Evolutionary conservation across 2,329 filamentous ascomycete genomes (phyloP), one percentile per base, ranked within the genome.

Genomic region (Trichoderma semiorbis): DNA sequence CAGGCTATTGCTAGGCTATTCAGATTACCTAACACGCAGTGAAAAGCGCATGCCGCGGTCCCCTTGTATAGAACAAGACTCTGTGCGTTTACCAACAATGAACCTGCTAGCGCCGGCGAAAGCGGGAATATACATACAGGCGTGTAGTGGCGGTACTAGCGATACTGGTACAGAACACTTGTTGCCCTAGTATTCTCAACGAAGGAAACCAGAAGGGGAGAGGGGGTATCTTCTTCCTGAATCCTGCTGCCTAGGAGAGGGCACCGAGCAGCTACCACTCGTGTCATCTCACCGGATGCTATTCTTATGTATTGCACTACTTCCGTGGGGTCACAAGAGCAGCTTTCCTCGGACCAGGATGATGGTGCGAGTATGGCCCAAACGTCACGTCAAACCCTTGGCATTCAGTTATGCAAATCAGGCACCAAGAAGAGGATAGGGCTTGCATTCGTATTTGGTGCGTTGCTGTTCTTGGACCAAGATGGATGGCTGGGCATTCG

Each of bases 381-480:
- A 34, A 68, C n/a, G 36, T 53, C 62, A 65, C 43, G 12, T 60
- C 36, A 60, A 64, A 24, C 34, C 28, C 39, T 62, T 61, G 57
- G 39, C 66, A 32, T 14, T 30, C 43, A 61, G 57, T 57, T 36
- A 61, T 16, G 57, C 66, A 69, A 57, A 69, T 69, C 66, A 69
- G 66, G 66, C 66, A 62, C 39, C 66, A 53, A 69, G 57, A 69
- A 36, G 66, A 53, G 28, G n/a, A 32, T 11, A 47, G n/a, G 36
- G 34, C 55, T 24, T 69, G 36, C 28, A 28, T 21, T 50, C n/a
- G 57, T 53, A 69, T 32, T 62, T 62, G 70, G 70, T 72, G 50
- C 24, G 39, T 72, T 72, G 58, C 70, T 68, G 57, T 62, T 72
- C 64, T 72, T 47, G 70, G 70, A 72, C 32, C 24, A 18, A 47